These are phyloP conservation scores for Malus asiatica DNA, from an alignment of 306 rosid species.

Conservation along the genomic window DNA sequence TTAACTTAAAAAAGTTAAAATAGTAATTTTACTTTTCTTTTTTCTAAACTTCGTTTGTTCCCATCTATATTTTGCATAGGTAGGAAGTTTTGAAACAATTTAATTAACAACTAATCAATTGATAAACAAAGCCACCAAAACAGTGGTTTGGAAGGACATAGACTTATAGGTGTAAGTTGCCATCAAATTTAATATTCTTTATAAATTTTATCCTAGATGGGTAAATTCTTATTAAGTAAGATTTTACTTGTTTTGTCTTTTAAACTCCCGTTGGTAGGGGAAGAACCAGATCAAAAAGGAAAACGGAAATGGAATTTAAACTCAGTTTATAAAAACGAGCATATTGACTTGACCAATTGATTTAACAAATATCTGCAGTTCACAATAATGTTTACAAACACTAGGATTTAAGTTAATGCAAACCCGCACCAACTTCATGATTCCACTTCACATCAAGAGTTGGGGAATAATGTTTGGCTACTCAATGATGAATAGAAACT, in stretches of 20 bases:
- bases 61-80: too few relatives aligned
- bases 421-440: neutral
- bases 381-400: neutral
- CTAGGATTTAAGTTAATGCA: neutral
- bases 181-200: neutral
- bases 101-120: neutral
- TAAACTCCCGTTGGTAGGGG: too few relatives aligned
- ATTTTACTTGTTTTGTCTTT: neutral
- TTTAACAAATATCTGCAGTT: neutral
- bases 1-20: too few relatives aligned
- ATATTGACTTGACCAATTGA: rapidly evolving
- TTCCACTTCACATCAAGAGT: neutral
- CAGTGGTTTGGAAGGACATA: neutral
- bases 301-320: too few relatives aligned
- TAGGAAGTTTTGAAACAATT: neutral
- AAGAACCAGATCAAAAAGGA: too few relatives aligned
- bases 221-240: neutral
- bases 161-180: neutral
- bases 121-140: neutral
- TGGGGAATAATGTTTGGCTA: too few relatives aligned
- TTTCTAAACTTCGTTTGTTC: too few relatives aligned
- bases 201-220: neutral
- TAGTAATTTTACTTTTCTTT: too few relatives aligned
- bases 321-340: too few relatives aligned
- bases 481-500: too few relatives aligned